Evolutionary conservation across 192 early-diverging fungal species (phyloP), one percentile per base, ranked within the genome.

Genomic region (Coemansia sp.): DNA sequence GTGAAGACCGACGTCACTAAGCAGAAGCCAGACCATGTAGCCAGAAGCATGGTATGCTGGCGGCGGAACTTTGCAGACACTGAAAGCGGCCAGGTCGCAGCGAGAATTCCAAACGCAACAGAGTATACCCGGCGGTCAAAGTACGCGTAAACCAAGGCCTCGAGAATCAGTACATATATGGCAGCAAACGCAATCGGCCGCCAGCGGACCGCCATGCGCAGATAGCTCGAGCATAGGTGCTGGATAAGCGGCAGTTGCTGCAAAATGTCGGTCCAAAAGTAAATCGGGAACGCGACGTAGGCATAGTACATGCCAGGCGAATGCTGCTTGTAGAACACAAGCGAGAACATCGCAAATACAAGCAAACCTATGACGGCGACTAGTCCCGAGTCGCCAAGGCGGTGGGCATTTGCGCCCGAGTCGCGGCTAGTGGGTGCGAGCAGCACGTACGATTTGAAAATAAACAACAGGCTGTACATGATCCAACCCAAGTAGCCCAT

Each of bases 401-500:
- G 47, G 27, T 31, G 69, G 75, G 65, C 70, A 66, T 39, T 68
- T 57, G 34, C 40, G 20, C 40, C 12, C 41, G 33, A 39, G n/a
- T 34, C 16, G 24, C 16, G 40, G 22, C 12, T 22, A 12, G 52
- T 29, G 15, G 76, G 53, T 0, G 12, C 22, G 4, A 68, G 60
- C 39, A 86, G 70, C 1, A 89, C 88, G 67, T 94, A 95, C 9
- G 80, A 81, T 38, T 85, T 83, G 50, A 96, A 69, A 22, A 94
- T 93, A 76, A 91, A 95, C 55, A 92, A 75, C 70, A 93, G 78
- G 66, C 93, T 93, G 83, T 91, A 95, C 3, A 83, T 67, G 70
- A 96, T 94, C 96, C 96, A 98, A 34, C 96, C 95, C 24, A 94
- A 62, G 75, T 94, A 98, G 49, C 96, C 96, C 31, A 86, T 75